Conservation (phyloP, 1,284 basidiomycete species). For the Lentinula novae-zelandiae region DNA sequence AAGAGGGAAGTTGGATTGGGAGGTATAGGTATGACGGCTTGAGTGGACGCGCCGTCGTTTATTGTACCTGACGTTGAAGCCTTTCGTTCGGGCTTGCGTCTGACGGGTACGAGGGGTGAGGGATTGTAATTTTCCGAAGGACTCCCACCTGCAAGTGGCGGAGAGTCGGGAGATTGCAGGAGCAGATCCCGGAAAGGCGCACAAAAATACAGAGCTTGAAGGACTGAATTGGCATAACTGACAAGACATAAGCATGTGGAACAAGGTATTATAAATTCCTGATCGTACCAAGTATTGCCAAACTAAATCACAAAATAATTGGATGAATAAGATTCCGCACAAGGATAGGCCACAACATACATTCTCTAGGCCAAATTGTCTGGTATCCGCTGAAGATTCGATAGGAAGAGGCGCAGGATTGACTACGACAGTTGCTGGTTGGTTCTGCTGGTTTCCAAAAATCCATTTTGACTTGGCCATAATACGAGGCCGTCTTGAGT, state of each 20-base stretch:
- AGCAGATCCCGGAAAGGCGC: slow-evolving; percentile 45
- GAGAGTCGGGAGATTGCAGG: slow-evolving; percentile 37
- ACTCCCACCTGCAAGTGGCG: slow-evolving; percentile 15
- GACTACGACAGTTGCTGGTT: slow-evolving; percentile 4
- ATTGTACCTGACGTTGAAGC: slow-evolving; percentile 31
- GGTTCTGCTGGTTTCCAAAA: slow-evolving; percentile 11
- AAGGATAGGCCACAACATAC: slow-evolving; percentile 44
- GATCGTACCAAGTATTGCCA: slow-evolving; percentile 22
- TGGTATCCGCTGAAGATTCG: slow-evolving; percentile 59
- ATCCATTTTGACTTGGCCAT: slow-evolving; percentile 47
- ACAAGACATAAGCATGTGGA: neutral
- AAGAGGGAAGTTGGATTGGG: slow-evolving; percentile 75
- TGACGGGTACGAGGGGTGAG: slow-evolving; percentile 29
- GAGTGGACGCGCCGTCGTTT: slow-evolving; percentile 8
- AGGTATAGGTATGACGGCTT: slow-evolving; percentile 37
- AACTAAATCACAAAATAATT: slow-evolving; percentile 22
- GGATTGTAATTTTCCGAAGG: slow-evolving; percentile 17
- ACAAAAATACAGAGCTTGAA: slow-evolving; percentile 87
- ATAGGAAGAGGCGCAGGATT: slow-evolving; percentile 28
- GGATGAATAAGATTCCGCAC: slow-evolving; percentile 30
- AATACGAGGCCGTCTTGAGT: slow-evolving; percentile 16
- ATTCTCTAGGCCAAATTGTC: slow-evolving; percentile 91
- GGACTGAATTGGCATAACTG: slow-evolving; percentile 94
- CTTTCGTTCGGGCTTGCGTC: slow-evolving; percentile 48
- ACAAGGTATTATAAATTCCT: slow-evolving; percentile 27